phyloP scores from a whole-genome alignment of 1,139 yeast genomes.

The Meyerozyma elateridarum region DNA sequence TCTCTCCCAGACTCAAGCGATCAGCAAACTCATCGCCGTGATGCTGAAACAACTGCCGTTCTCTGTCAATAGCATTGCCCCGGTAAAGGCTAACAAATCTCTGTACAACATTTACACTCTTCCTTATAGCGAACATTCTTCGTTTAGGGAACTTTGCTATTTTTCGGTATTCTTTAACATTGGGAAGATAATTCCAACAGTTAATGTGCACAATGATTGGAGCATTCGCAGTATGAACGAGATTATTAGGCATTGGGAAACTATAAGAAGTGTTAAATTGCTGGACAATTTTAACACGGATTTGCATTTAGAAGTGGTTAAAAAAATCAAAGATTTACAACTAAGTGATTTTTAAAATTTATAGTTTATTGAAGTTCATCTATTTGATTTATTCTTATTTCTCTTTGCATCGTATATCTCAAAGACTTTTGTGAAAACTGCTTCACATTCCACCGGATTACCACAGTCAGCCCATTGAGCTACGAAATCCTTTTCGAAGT shows the following conservation, averaged over 20 bases:
- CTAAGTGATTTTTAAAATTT: not conserved
- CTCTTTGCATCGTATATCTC: not conserved
- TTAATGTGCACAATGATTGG: slow-evolving; percentile 45
- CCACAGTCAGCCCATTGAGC: slow-evolving; percentile 57
- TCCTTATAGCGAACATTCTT: slow-evolving; percentile 94
- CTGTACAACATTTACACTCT: slow-evolving; percentile 51
- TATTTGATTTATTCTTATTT: not conserved
- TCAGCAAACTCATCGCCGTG: slow-evolving; percentile 11
- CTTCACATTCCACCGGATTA: slow-evolving; percentile 44
- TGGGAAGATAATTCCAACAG: slow-evolving; percentile 71
- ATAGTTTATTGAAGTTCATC: not conserved
- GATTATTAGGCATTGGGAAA: slow-evolving; percentile 47
- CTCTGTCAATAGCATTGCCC: slow-evolving; percentile 27
- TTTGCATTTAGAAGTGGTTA: not conserved
- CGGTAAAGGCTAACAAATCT: slow-evolving; percentile 26
- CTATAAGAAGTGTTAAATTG: not conserved
- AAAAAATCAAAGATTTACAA: not conserved
- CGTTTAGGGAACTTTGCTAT: slow-evolving; percentile 69
- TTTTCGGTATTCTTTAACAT: slow-evolving; percentile 54
- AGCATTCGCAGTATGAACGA: slow-evolving; percentile 35
- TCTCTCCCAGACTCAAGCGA: slow-evolving; percentile 4
- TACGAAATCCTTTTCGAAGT: slow-evolving; percentile 59
- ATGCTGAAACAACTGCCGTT: slow-evolving; percentile 21
- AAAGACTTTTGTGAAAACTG: slow-evolving; percentile 4
- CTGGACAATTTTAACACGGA: not conserved